Evolutionary conservation across 2,329 filamentous ascomycete species (phyloP).

Genomic region (Tolypocladium endophyticum): DNA sequence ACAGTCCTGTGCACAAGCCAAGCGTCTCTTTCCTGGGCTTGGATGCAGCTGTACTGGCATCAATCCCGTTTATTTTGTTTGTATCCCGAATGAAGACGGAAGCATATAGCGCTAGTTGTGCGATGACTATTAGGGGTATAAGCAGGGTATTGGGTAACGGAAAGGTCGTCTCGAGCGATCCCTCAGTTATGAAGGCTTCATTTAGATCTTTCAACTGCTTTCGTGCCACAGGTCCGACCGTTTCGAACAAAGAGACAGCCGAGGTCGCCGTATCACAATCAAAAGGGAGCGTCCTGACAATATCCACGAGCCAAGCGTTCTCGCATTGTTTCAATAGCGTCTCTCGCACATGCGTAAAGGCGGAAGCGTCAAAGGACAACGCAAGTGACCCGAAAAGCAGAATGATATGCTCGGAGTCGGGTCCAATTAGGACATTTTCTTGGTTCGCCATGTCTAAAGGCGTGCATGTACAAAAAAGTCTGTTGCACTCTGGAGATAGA

Average conservation of each 20-base stretch:
- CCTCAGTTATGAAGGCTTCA: background rate
- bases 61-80: background rate
- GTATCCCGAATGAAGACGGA: background rate
- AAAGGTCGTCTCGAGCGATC: background rate
- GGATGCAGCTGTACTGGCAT: no score
- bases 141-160: conserved; percentile 21
- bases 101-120: conserved; percentile 23
- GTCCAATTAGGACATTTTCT: background rate
- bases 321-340: background rate
- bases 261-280: background rate
- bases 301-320: background rate
- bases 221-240: background rate
- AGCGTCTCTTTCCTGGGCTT: conserved; percentile 4
- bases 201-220: background rate
- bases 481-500: no score
- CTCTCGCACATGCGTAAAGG: background rate
- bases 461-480: no score
- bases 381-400: conserved; percentile 1
- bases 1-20: conserved; percentile 28
- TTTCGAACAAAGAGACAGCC: background rate
- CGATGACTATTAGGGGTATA: conserved; percentile 25
- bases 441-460: background rate
- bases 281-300: background rate
- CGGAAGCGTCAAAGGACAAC: background rate
- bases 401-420: background rate